phyloP scores from a whole-genome alignment of 2,329 filamentous ascomycete genomes.

The Ophiostoma quercus region DNA sequence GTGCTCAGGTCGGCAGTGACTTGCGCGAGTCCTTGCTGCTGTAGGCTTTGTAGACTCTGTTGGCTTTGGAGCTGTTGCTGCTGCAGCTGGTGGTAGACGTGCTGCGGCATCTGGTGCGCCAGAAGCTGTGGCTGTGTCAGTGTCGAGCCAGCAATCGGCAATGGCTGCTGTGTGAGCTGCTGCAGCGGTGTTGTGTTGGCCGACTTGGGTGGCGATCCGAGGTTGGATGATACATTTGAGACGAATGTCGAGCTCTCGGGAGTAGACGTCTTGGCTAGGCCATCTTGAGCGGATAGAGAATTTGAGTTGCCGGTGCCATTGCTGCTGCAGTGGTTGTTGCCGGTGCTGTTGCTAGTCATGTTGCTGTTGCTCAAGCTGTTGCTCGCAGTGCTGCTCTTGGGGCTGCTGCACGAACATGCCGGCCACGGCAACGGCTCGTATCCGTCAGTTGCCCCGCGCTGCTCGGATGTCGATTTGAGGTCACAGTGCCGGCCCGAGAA shows the following conservation, averaged over 20 bases:
- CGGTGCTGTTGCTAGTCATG: not conserved
- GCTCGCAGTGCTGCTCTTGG: slow-evolving; percentile 17
- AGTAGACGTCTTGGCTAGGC: slow-evolving; percentile 1
- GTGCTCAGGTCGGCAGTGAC: not conserved
- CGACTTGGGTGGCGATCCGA: slow-evolving; percentile 13
- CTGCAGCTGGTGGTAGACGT: not conserved
- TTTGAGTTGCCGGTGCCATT: not conserved
- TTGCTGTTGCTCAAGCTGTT: slow-evolving; percentile 3
- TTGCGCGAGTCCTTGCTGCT: not conserved
- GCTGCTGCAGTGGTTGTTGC: not conserved
- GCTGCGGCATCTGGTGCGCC: slow-evolving; percentile 6
- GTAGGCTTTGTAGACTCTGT: not conserved
- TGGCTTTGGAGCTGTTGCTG: slow-evolving; percentile 3
- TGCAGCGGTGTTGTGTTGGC: slow-evolving; percentile 5
- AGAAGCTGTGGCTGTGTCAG: not conserved
- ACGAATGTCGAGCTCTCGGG: slow-evolving; percentile 16
- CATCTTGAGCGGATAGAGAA: not conserved
- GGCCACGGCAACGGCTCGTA: slow-evolving; percentile 35
- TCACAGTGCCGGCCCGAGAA: slow-evolving; percentile 48
- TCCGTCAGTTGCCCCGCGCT: slow-evolving; percentile 28
- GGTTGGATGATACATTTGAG: not conserved
- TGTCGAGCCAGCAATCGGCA: not conserved
- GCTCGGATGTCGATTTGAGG: slow-evolving; percentile 34
- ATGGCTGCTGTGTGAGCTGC: not conserved
- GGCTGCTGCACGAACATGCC: slow-evolving; percentile 35